Evolutionary conservation across 2,329 filamentous ascomycete genomes (phyloP).

Genomic region (Talaromyces rugulosus): DNA sequence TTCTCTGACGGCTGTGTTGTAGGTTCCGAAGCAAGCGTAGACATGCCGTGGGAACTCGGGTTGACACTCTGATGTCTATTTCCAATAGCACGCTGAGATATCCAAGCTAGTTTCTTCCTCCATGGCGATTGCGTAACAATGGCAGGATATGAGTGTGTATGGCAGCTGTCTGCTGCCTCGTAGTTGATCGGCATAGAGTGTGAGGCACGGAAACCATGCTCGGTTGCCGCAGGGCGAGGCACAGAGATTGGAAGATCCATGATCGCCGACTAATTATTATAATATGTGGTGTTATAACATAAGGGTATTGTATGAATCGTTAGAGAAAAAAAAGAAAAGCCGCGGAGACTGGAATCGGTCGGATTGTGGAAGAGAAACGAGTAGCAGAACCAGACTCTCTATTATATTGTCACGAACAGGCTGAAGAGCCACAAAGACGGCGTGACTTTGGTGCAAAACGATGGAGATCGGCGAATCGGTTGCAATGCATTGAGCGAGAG

Average conservation of each 20-base stretch:
- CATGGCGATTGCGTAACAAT: background rate
- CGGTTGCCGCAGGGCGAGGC: background rate
- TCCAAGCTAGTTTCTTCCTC: slow-evolving; percentile 1
- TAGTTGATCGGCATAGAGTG: background rate
- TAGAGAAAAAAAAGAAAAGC: background rate
- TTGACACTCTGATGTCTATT: background rate
- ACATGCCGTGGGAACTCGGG: background rate
- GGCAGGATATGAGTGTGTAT: background rate
- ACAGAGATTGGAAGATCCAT: slow-evolving; percentile 2
- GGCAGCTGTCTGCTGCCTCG: background rate
- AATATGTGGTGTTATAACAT: slow-evolving; percentile 1
- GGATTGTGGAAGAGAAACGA: background rate
- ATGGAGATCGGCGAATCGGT: background rate
- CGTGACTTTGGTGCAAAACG: background rate
- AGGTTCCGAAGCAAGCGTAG: background rate
- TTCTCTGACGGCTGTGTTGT: background rate
- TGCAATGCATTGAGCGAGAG: background rate
- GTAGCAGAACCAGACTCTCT: background rate
- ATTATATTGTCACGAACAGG: background rate
- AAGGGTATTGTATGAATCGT: background rate
- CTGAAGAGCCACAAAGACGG: background rate
- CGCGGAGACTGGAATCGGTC: background rate
- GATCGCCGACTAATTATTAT: background rate
- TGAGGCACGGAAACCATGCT: background rate
- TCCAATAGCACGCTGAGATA: background rate